Conservation (phyloP, 495 filamentous ascomycete species). For the Recurvomyces mirabilis region DNA sequence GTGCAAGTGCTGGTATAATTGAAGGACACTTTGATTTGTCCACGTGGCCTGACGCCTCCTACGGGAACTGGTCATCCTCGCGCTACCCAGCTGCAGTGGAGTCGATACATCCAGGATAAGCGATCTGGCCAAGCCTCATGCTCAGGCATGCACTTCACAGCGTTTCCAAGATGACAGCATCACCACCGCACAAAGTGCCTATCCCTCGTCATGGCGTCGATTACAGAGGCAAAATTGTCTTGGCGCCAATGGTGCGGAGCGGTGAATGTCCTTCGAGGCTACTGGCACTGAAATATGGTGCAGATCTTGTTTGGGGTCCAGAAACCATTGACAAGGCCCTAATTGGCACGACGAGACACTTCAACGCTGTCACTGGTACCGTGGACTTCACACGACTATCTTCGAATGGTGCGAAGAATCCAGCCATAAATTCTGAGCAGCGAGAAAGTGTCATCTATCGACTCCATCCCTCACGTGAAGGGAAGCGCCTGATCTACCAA, state of each 20-base stretch:
- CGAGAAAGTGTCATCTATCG: constrained; percentile 73
- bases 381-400: constrained; percentile 74
- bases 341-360: constrained; percentile 67
- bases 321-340: constrained; percentile 87
- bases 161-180: constrained; percentile 41
- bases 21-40: no score
- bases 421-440: constrained; percentile 27
- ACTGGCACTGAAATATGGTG: constrained; percentile 81
- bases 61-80: no score
- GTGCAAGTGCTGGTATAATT: no score
- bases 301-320: constrained; percentile 95
- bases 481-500: constrained; percentile 69
- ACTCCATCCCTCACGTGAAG: constrained; percentile 64
- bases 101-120: no score
- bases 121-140: no score
- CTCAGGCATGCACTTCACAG: constrained; percentile 23
- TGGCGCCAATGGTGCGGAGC: constrained; percentile 94
- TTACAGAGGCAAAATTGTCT: constrained; percentile 82
- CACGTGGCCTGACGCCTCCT: no score
- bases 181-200: constrained; percentile 52
- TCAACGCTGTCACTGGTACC: constrained; percentile 60
- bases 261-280: constrained; percentile 88
- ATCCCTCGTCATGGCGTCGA: constrained; percentile 85
- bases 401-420: constrained; percentile 48
- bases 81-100: no score